These are phyloP conservation scores for Moelleriella libera DNA, from an alignment of 2,329 filamentous ascomycete genomes.

Conservation along the genomic window DNA sequence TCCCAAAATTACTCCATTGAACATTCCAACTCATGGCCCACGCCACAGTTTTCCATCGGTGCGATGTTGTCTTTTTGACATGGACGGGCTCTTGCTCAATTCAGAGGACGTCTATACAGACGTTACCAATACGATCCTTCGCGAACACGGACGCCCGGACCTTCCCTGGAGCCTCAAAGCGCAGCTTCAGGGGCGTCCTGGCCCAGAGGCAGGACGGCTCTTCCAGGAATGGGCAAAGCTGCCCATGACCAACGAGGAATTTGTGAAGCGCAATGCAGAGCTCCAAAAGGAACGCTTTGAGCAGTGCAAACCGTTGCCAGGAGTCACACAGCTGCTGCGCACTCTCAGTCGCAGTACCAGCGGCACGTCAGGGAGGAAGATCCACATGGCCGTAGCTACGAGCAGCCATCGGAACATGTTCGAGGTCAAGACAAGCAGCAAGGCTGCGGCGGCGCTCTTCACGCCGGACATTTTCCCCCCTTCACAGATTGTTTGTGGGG, in stretches of 20 bases:
- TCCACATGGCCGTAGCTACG: constrained; percentile 1
- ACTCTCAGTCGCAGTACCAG: neutral
- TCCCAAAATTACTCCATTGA: too few relatives aligned
- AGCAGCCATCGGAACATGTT: neutral
- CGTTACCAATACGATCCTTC: neutral
- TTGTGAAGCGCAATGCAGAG: neutral
- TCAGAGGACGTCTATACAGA: neutral
- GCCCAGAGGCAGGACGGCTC: neutral
- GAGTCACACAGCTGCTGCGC: neutral
- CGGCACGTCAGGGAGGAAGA: neutral
- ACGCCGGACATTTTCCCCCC: neutral
- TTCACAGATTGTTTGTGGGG: neutral
- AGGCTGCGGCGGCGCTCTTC: neutral
- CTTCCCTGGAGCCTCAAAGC: neutral
- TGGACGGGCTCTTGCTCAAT: constrained; percentile 1
- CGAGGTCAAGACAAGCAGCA: neutral
- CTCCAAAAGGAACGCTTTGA: neutral
- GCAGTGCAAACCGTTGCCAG: neutral
- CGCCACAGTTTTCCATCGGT: neutral
- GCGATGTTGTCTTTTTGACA: constrained; percentile 1
- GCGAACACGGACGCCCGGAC: neutral
- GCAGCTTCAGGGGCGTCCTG: neutral
- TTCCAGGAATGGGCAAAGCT: constrained; percentile 1
- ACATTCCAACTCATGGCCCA: too few relatives aligned
- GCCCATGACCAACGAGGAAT: neutral